Percentiles rank a stretch among this genome's conserved stretches.
Evolutionary conservation across 1,284 basidiomycete species (phyloP).

Genomic region (Ustilago curta): DNA sequence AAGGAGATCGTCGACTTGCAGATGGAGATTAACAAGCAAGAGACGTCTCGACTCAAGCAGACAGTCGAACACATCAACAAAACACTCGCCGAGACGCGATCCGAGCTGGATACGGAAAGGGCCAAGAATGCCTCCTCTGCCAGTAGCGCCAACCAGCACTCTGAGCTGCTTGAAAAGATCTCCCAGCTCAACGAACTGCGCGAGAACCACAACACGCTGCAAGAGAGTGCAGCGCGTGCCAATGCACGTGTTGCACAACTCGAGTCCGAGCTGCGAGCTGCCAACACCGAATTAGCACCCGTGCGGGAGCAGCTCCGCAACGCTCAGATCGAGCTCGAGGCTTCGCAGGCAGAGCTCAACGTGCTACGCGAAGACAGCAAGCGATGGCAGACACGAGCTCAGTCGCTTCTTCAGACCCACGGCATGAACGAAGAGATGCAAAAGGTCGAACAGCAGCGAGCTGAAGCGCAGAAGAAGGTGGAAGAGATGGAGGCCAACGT

Average conservation of each 20-base stretch:
- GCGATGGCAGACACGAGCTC: constrained; percentile 86
- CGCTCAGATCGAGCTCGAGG: constrained; percentile 80
- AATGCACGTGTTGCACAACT: constrained; percentile 73
- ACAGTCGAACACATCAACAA: constrained; percentile 81
- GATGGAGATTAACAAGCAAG: constrained; percentile 85
- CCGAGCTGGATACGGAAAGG: constrained; percentile 59
- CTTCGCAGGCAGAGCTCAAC: constrained; percentile 77
- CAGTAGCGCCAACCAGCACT: constrained; percentile 80
- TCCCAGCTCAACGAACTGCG: constrained; percentile 86
- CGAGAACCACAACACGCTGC: constrained; percentile 86
- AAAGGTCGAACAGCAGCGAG: constrained; percentile 62
- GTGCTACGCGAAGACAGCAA: constrained; percentile 82
- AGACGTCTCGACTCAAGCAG: constrained; percentile 79
- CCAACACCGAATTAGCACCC: constrained; percentile 79
- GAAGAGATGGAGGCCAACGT: constrained; percentile 44
- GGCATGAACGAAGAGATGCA: constrained; percentile 78
- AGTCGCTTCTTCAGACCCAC: constrained; percentile 83
- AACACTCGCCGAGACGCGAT: constrained; percentile 78
- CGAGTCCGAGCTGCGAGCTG: constrained; percentile 70
- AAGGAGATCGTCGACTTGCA: constrained; percentile 91
- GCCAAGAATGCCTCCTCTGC: constrained; percentile 57
- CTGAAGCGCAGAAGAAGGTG: constrained; percentile 49
- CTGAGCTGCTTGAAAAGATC: constrained; percentile 86
- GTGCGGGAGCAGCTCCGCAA: constrained; percentile 78
- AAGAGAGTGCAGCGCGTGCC: constrained; percentile 80